Percentiles rank a stretch among this genome's conserved stretches.
phyloP scores from a whole-genome alignment of 176 grass and related monocot genomes.

The Oryza rufipogon region DNA sequence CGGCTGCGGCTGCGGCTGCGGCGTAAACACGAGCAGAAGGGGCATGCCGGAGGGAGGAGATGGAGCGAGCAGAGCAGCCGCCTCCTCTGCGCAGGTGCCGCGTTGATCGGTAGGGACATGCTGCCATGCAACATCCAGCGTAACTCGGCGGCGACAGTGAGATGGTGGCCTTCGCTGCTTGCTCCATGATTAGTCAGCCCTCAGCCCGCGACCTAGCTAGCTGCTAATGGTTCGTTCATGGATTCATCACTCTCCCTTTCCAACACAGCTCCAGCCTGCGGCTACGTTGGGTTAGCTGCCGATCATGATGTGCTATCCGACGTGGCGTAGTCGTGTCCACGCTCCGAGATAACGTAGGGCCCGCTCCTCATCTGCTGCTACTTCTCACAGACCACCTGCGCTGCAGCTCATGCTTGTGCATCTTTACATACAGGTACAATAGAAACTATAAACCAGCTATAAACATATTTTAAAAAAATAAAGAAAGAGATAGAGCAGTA shows the following conservation, averaged over 20 bases:
- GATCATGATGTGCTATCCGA: constrained; percentile 10
- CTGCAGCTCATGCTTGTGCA: no score
- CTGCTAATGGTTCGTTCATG: not conserved
- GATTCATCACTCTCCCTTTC: not conserved
- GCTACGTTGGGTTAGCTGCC: not conserved
- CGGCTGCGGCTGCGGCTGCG: not conserved
- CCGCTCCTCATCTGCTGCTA: not conserved
- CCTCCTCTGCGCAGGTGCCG: no score
- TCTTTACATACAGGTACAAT: no score
- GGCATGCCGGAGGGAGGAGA: not conserved
- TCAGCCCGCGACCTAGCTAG: not conserved
- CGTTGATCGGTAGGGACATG: not conserved
- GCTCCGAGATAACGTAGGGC: constrained; percentile 29
- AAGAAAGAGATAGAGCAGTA: no score
- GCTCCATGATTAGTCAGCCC: not conserved
- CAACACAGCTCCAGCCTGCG: not conserved
- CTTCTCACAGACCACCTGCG: no score
- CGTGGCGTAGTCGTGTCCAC: constrained; percentile 35
- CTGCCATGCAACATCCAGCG: not conserved
- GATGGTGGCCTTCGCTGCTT: constrained; percentile 23
- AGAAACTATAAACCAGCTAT: no score
- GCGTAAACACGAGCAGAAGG: not conserved
- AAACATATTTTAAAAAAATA: no score
- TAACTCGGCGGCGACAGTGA: constrained; percentile 31
- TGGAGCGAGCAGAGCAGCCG: not conserved